Base-by-base conservation (phyloP, 2,329 filamentous ascomycete genomes). In the Paracorniculantispora psalliotae region DNA sequence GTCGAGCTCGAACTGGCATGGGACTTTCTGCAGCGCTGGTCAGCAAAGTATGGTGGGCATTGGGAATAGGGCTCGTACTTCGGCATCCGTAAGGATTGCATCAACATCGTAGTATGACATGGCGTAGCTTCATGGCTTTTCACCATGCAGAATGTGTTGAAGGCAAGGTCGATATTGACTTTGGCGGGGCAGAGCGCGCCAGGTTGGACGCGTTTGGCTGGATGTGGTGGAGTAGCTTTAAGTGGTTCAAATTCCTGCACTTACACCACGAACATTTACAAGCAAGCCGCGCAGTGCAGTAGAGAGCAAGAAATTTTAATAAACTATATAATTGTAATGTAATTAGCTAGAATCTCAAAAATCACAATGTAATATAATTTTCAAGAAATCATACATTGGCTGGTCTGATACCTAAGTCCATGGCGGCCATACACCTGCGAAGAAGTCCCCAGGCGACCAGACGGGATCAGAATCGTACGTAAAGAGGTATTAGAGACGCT, bases 1-100 rank as follows among this genome's bases (percentile, higher is more conserved):
- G 61, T 93, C 89, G 68, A 97, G 84, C 69, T 96, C 90, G 75
- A 97, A 97, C 54, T 90, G 96, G 78, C 92, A 96, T 43, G 94
- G 93, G 33, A 97, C 85, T 89, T 97, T 97, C 87, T 96, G 66
- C 26, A 19, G 46, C 17, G 9, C 6, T 13, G 54, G 33, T 57
- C 12, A 39, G 23, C 5, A 10, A n/a, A 9, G 25, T 17, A 25
- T 3, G 10, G 28, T 15, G 17, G 26, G 6, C 37, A 4, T 17
- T 30, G 35, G 21, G n/a, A 59, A 39, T 63, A 21, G n/a, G 35
- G 13, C n/a, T 21, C 63, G 48, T 78, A 88, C 88, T 77, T 92
- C 91, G 52, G 90, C 86, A 72, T 94, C 90, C 10, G 91, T 94
- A 47, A 94, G 81, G 75, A 96, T 94, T 62, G 89, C 82, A 67